Evolutionary conservation across 495 filamentous ascomycete genomes (phyloP), one percentile per base, ranked within the genome.

Genomic region (Jackrogersella multiformis): DNA sequence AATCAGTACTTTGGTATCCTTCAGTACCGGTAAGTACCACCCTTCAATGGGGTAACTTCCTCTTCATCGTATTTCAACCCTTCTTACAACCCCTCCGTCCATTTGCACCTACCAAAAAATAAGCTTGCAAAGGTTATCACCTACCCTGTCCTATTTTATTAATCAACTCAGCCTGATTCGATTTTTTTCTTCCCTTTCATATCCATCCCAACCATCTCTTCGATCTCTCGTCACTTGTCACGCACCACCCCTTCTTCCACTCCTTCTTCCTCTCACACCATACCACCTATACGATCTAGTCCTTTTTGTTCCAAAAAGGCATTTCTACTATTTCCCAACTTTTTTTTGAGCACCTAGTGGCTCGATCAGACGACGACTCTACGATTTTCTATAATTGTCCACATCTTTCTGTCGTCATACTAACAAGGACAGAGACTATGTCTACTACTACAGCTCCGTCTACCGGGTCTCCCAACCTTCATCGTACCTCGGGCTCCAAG

Each of bases 381-480:
- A 30, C 8, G 35, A n/a, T n/a, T n/a, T n/a, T n/a, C n/a, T 24
- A 18, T 42, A 59, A 53, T 26, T 56, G 23, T 51, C 26, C 63
- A 61, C 53, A 15, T 36, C 49, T 53, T 61, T 64, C 51, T 54
- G 34, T 41, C 16, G 34, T 20, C 18, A 46, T 36, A 64, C 44
- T 63, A 59, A 64, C 52, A 39, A 23, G 18, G 36, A 68, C 26
- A 49, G 49, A 58, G 70, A 70, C 45, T 48, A 86, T 86, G 85
- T 83, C 85, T 65, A 56, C 74, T 23, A 54, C 75, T 16, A 61
- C 73, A 20, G 78, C 76, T 18, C 66, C 74, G 26, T 80, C 81
- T 13, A 80, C 78, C 23, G 84, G 82, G 35, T 86, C 85, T 42
- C 83, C 85, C 24, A 71, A 66, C 49, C 73, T 77, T 54, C 79